Evolutionary conservation across 176 grass and related monocot species (phyloP).

Genomic region (Hyparrhenia diplandra): DNA sequence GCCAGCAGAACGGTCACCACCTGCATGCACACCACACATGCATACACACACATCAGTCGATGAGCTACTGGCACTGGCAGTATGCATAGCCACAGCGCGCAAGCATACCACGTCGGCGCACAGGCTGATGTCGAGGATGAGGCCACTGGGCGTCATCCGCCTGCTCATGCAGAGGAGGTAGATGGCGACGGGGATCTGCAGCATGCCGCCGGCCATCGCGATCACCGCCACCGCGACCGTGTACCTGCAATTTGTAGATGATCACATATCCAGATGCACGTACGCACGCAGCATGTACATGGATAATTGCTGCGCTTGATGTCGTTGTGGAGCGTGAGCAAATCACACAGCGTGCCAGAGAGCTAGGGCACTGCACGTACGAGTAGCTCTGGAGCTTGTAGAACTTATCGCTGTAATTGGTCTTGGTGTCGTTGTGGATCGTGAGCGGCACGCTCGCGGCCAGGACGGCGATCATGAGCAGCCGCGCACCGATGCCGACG

Average conservation of each 20-base stretch:
- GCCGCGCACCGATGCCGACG: background rate
- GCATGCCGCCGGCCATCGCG: background rate
- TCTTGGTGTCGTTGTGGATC: background rate
- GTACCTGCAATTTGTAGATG: background rate
- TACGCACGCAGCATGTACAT: too few relatives aligned
- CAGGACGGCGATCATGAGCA: background rate
- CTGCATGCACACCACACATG: too few relatives aligned
- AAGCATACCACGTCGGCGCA: constrained; percentile 11
- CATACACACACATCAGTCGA: too few relatives aligned
- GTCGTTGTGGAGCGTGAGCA: too few relatives aligned
- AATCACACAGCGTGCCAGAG: too few relatives aligned
- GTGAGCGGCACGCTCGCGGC: background rate
- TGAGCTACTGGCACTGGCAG: too few relatives aligned
- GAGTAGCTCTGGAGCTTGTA: background rate
- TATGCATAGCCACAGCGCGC: too few relatives aligned
- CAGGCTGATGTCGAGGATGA: constrained; percentile 28
- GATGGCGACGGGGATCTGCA: constrained; percentile 14
- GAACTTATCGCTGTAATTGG: background rate
- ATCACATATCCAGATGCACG: too few relatives aligned
- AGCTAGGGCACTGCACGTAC: too few relatives aligned
- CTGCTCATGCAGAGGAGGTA: constrained; percentile 33
- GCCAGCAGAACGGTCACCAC: too few relatives aligned
- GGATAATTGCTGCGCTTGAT: too few relatives aligned
- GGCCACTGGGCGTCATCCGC: background rate
- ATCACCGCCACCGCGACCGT: background rate